Evolutionary conservation across 805 yeast species (phyloP), one percentile per base, ranked within the genome.

Genomic region (Peterozyma toletana): DNA sequence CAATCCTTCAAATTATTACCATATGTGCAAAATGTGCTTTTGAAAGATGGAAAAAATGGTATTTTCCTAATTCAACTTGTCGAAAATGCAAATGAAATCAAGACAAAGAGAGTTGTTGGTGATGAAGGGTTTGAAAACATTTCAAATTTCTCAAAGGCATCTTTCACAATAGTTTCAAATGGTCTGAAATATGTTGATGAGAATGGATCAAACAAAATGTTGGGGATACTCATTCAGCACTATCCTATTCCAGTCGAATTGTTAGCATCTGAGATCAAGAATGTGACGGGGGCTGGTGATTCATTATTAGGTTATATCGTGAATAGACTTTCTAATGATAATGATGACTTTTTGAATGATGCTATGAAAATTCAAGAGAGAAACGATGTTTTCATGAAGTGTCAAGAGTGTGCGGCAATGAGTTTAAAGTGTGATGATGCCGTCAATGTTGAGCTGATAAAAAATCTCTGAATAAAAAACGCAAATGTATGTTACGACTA

Each of bases 241-340:
- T 83, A 72, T 57, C 71, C 75, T 0, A 62, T 73, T 2, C 59
- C 64, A 1, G 51, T 57, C 6, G 44, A 49, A 2, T 67, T 74
- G 0, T 63, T 60, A 46, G 62, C 60, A 36, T 56, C 66, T 2
- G 55, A 59, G 0, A 70, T 83, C 11, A 62, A 61, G 29, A 86
- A 81, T 51, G 95, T 85, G 30, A 86, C 91, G 9, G 96, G 96
- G 2, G 95, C 95, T 0, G 96, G 96, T 10, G 96, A 88, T 59
- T 72, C 93, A 0, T 67, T 88, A 37, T 71, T 79, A 29, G 96
- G 96, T 0, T 77, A 71, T 27, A 49, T 88, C 17, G 57, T 77
- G 11, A 64, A 80, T 2, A 68, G 68, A 45, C 48, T 73, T 40
- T 59, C 66, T 2, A 42, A 47, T 3, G 44, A 41, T 10, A 33